These are phyloP conservation scores for Capsicum pubescens DNA, from an alignment of 257 asterid genomes.

Conservation along the genomic window DNA sequence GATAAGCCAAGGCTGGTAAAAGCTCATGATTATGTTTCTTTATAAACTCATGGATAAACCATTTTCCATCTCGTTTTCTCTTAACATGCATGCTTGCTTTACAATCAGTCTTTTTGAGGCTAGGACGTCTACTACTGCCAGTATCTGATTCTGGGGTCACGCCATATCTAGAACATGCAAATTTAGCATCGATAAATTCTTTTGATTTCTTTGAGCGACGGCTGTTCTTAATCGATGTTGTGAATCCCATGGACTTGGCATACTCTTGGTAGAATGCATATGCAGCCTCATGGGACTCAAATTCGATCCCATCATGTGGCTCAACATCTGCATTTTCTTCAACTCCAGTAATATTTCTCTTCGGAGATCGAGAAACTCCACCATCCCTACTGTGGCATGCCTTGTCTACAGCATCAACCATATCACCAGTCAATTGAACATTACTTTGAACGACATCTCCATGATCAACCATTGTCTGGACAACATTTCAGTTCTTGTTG, in stretches of 20 bases:
- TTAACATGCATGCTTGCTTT: slow-evolving; percentile 98
- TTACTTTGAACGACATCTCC: slow-evolving; percentile 51
- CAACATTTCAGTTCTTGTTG: slow-evolving; percentile 30
- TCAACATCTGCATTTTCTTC: slow-evolving; percentile 64
- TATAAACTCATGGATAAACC: slow-evolving; percentile 88
- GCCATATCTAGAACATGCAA: slow-evolving; percentile 96
- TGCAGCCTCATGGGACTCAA: slow-evolving; percentile 88
- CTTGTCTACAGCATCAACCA: slow-evolving; percentile 53
- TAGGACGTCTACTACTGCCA: slow-evolving; percentile 75
- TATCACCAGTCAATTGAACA: slow-evolving; percentile 45
- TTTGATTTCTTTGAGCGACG: slow-evolving; percentile 95
- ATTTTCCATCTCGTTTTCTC: slow-evolving; percentile 86
- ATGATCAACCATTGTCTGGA: slow-evolving; percentile 57
- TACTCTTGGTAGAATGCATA: slow-evolving; percentile 92
- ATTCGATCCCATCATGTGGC: slow-evolving; percentile 85
- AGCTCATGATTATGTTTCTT: slow-evolving; percentile 97
- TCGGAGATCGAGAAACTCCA: slow-evolving; percentile 44
- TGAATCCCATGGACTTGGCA: slow-evolving; percentile 99
- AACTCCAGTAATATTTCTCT: slow-evolving; percentile 46
- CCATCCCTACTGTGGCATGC: slow-evolving; percentile 46
- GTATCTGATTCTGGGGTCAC: slow-evolving; percentile 87
- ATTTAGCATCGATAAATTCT: slow-evolving; percentile 95
- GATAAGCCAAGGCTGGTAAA: slow-evolving; percentile 94
- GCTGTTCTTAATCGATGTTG: slow-evolving; percentile 94
- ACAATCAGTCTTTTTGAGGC: slow-evolving; percentile 86